Evolutionary conservation across 2,329 filamentous ascomycete species (phyloP), one percentile per base, ranked within the genome.

Genomic region (Aspergillus sp.): DNA sequence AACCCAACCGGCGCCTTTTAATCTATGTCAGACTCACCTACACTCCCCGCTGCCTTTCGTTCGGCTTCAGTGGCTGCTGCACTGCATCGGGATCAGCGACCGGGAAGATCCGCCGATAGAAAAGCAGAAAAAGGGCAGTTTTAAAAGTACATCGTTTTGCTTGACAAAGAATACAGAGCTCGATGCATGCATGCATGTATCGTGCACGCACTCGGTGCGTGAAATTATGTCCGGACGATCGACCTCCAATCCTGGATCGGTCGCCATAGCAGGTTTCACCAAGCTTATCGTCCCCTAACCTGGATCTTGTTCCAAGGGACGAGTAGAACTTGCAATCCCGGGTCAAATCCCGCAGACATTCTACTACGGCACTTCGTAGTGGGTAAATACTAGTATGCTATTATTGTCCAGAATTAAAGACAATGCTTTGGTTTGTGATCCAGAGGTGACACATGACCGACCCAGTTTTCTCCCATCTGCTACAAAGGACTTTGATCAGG

Each of bases 61-160:
- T 21, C 15, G 2, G 15, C 6, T 19, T n/a, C 23, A 19, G n/a
- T 45, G 25, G 23, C 41, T 17, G 39, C 30, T 47, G 25, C 53
- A 55, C 17, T 41, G 23, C 21, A 38, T 45, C 41, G 28, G 39
- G 53, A 55, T 55, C 53, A 45, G 39, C 53, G 53, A 55, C 25
- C 53, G 53, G 53, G 36, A 55, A 30, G 39, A 55, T 32, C 53
- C 53, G 53, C 25, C 21, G 39, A 43, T 47, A 45, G n/a, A 47
- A 47, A 19, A 32, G 28, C 19, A 41, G 30, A 17, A 19, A 30
- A 10, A 10, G 15, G 28, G 12, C 32, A 36, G 4, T 4, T 10
- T 4, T 4, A 36, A 36, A 36, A 36, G 32, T 39, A 38, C 38
- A 39, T 13, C 1, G 32, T 36, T 52, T 52, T 23, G 10, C 38